phyloP scores from a whole-genome alignment of 352 stramenopile species.

The Globisporangium acanthophoron region DNA sequence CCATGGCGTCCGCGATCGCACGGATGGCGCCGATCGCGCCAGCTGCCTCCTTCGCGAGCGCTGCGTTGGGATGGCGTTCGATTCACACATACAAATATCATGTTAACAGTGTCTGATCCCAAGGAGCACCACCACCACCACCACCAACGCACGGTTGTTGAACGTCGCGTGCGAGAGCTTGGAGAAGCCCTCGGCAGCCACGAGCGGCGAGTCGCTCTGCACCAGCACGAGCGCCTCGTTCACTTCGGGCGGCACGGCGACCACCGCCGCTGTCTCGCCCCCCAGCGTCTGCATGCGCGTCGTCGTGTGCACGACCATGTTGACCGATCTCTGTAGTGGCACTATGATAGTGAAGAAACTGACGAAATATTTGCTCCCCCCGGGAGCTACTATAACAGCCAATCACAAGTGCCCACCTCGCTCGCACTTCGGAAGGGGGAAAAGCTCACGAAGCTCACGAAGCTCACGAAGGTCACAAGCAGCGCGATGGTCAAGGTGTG shows the following conservation, averaged over 20 bases:
- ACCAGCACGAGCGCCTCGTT: slow-evolving; percentile 57
- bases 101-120: not conserved
- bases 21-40: slow-evolving; percentile 49
- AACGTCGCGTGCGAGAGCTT: slow-evolving; percentile 76
- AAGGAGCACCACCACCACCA: not conserved
- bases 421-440: not conserved
- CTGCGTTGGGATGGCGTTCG: slow-evolving; percentile 16
- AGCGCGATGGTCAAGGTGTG: slow-evolving; percentile 60
- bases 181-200: slow-evolving; percentile 51
- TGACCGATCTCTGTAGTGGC: not conserved
- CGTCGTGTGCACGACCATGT: slow-evolving; percentile 38
- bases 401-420: not conserved
- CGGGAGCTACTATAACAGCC: not conserved
- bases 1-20: slow-evolving; percentile 59
- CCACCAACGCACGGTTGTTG: slow-evolving; percentile 49
- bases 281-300: slow-evolving; percentile 45
- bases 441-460: not conserved
- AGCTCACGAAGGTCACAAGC: not conserved
- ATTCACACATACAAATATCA: not conserved
- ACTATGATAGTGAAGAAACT: not conserved
- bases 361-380: not conserved
- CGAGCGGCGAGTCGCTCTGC: slow-evolving; percentile 46
- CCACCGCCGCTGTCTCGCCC: slow-evolving; percentile 23
- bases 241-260: slow-evolving; percentile 32
- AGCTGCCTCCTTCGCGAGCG: slow-evolving; percentile 58